Base-by-base conservation (phyloP, 2,329 filamentous ascomycete genomes). In the Fusarium tanahbumbuense region DNA sequence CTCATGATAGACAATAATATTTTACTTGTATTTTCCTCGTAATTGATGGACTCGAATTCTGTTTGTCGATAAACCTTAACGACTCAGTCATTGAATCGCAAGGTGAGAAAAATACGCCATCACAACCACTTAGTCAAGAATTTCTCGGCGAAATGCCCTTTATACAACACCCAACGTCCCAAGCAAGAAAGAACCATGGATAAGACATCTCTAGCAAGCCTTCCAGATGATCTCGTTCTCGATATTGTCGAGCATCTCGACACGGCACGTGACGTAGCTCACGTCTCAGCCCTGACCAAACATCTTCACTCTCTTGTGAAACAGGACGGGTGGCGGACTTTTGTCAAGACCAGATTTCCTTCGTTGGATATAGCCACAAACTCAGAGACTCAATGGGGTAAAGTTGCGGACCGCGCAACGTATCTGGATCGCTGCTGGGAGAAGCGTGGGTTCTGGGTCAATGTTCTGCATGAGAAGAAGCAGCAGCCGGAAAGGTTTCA, bases 401-500 rank as follows among this genome's bases (percentile, higher is more conserved):
- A 75, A 15, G 75, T 84, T 27, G 85, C 85, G 9, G 78, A 83
- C 27, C 81, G 79, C 1, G 73, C 87, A 45, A 87, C 86, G 1
- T 84, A 83, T 67, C 82, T 87, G 56, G 82, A 84, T 28, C 81
- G 85, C 8, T 85, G 83, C 70, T 88, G 86, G 86, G 86, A 87
- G 50, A 81, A 80, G 54, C 81, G 84, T 22, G 78, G 79, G 18
- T 81, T 87, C 59, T 78, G 79, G 50, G 74, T 80, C 16, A 76
- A 68, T 45, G 64, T 75, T 28, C 73, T 78, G 20, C 54, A 64
- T 46, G 72, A 73, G 58, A 60, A 67, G 63, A 54, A 62, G 46
- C 64, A 66, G 15, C 70, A 69, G 22, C 59, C 61, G 1, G 56
- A 47, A 20, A 64, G 64, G 22, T 50, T 54, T 16, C 68, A 69